Percentiles rank a stretch among this genome's conserved stretches.
Conservation (phyloP, 1,139 yeast species). For the Protomyces lactucae-debilis region DNA sequence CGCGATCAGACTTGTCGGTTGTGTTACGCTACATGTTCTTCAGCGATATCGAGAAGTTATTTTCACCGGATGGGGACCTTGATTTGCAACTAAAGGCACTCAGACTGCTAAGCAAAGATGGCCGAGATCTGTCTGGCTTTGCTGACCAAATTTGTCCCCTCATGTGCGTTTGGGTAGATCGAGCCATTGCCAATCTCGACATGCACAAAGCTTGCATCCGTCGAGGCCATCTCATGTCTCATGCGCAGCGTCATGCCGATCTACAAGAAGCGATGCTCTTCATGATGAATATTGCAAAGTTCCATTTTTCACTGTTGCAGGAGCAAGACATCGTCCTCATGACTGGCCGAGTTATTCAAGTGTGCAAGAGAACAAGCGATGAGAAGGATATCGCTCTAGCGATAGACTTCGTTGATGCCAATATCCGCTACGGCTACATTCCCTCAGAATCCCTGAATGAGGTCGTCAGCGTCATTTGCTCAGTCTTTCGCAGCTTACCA, state of each 20-base stretch:
- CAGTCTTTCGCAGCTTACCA: constrained; percentile 45
- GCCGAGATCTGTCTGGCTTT: constrained; percentile 46
- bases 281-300: constrained; percentile 48
- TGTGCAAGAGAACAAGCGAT: constrained; percentile 48
- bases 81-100: constrained; percentile 54
- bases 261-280: constrained; percentile 42
- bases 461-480: constrained; percentile 49
- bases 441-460: constrained; percentile 45
- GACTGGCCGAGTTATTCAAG: constrained; percentile 42
- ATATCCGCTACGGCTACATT: constrained; percentile 48
- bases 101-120: constrained; percentile 53
- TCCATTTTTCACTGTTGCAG: constrained; percentile 48
- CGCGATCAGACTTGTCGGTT: constrained; percentile 48
- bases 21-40: constrained; percentile 53
- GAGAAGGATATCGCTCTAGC: constrained; percentile 44
- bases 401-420: constrained; percentile 47
- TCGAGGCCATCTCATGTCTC: constrained; percentile 30
- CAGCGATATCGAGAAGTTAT: constrained; percentile 52
- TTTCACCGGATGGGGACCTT: constrained; percentile 50
- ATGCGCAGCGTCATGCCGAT: constrained; percentile 36
- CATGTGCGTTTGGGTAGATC: constrained; percentile 30
- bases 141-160: constrained; percentile 33
- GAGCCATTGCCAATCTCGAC: constrained; percentile 7
- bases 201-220: constrained; percentile 2
- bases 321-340: constrained; percentile 43